Evolutionary conservation across 75 land plant species (phyloP), one percentile per base, ranked within the genome.

Genomic region (Pinus taeda): DNA sequence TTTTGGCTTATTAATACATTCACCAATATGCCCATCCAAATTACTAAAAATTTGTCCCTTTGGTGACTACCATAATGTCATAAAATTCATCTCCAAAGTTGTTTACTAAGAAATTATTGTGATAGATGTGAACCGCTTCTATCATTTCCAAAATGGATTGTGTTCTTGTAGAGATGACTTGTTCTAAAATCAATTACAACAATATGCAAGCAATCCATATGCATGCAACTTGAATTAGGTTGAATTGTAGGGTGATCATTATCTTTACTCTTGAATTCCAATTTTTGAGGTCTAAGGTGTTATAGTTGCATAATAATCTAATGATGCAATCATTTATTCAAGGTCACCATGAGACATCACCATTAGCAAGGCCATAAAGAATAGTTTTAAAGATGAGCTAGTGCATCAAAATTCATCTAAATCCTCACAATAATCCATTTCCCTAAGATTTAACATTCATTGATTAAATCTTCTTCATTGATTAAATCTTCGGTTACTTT

Each of bases 21-120:
- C 21, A 18, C 57, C 18, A 7, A 57, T 53, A 72, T 33, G 74
- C n/a, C 71, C 11, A 75, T 75, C 12, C 20, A 24, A 15, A 57
- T 57, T 8, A 15, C 59, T n/a, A 75, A 75, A 22, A 75, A 18
- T 57, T 8, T 75, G 29, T 8, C 33, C 15, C n/a, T 75, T 9
- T 75, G n/a, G 21, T 55, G 76, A 60, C 4, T n/a, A 67, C 21
- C 71, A 75, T 29, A n/a, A 57, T 55, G 29, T 29, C 60, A 75
- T 22, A 22, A 24, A 45, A 26, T 21, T 78, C 58, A 45, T 78
- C 15, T 78, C 75, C 14, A 78, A 78, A 15, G 59, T 14, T 18
- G 79, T 49, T 33, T 33, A 0, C 17, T 17, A 33, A 29, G n/a
- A 53, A 55, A 75, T 75, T 6, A 12, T 58, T 33, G 7, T 53